Base-by-base conservation (phyloP, 2,329 filamentous ascomycete genomes). In the Aspergillus persii region DNA sequence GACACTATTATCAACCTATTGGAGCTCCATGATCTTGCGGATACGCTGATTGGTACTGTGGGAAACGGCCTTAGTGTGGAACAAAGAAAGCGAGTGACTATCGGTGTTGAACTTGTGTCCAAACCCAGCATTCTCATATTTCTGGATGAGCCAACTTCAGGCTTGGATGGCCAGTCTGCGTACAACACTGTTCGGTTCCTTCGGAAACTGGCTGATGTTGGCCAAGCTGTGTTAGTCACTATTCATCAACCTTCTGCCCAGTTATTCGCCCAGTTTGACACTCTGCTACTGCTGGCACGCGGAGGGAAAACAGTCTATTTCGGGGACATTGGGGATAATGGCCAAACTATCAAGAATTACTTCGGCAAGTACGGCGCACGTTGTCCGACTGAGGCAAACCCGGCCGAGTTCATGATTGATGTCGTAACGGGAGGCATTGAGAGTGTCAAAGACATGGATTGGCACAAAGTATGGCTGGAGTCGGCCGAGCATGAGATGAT, bases 271-370 rank as follows among this genome's bases (percentile, higher is more conserved):
- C 81, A 89, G 65, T 90, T 90, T 70, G 87, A 89, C 68, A 87
- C 86, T 76, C 83, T 89, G 2, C 79, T 90, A 0, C 83, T 86
- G 1, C 78, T 89, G 9, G 85, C 86, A 58, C 84, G 80, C 1
- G 86, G 85, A 8, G 86, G 86, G 18, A 86, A 87, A 67, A 86
- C 84, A 0, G 87, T 88, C 64, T 90, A 90, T 72, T 90, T 90
- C 61, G 88, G 88, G 4, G 68, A 71, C 8, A 84, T 90, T 9
- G 88, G 88, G 46, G 81, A 88, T 23, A 85, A 86, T 56, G 86
- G 85, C 1, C 76, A 79, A 2, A 81, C 81, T 11, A 81, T 89
- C 1, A 84, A 86, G 63, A 78, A 86, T 29, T 90, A 90, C 70
- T 90, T 90, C 65, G 81, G 79, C 2, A 78, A 84, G n/a, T 80